Base-by-base conservation (phyloP, 2,329 filamentous ascomycete genomes). In the Penicillium frequentans region DNA sequence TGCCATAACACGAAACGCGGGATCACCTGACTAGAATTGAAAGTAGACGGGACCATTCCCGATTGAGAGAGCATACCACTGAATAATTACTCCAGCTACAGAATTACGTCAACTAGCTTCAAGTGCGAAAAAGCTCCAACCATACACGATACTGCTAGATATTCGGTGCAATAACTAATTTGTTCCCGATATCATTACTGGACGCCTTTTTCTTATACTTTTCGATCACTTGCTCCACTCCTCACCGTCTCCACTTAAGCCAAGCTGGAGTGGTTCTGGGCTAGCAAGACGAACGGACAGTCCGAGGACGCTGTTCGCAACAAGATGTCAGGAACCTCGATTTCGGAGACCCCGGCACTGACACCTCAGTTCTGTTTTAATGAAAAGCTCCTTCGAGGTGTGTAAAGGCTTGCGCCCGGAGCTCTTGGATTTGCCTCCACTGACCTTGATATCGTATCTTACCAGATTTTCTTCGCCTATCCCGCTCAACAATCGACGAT, bases 391-490 rank as follows among this genome's bases (percentile, higher is more conserved):
- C 77, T 93, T 48, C 81, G 85, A 85, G 89, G 90, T 90, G 73
- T 43, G 80, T 65, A 11, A 13, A 33, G 13, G 19, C 14, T 33
- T 4, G n/a, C 11, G 19, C 37, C 23, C n/a, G 16, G 11, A 13
- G 24, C 23, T 8, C 14, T 16, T 11, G 21, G 10, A 13, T 44
- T 27, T 29, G 21, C 43, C 16, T 26, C n/a, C 23, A 29, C 43
- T 53, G 21, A 53, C 46, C 5, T 24, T 96, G 93, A 96, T 73
- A 96, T 66, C 19, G 19, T 27, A 51, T 45, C 55, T 49, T 45
- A 69, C 45, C 48, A 96, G 95, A 96, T 73, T 99, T 99, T 73
- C 84, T 99, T 23, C 90, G 92, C 39, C 76, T 95, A 63, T 97
- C 93, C 10, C 87, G 95, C 62, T 82, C 86, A 52, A 86, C 90